These are phyloP conservation scores for Vigna hirtella DNA, from an alignment of 306 rosid genomes.

Conservation along the genomic window DNA sequence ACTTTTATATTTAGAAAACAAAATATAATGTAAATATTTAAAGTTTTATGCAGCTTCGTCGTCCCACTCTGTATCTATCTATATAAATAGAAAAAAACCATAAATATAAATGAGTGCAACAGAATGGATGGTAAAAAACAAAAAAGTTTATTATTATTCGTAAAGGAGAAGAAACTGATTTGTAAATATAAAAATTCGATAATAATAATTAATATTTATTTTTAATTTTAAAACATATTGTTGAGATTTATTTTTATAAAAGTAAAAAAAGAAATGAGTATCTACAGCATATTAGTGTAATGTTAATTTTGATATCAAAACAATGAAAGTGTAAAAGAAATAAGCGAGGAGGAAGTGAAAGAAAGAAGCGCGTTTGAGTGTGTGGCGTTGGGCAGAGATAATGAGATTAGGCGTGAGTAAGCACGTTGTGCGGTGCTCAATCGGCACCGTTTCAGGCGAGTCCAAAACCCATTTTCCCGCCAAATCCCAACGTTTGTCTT, in stretches of 20 bases:
- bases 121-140: not conserved
- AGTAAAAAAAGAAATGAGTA: not conserved
- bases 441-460: conserved; percentile 32
- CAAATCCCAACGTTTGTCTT: conserved; percentile 44
- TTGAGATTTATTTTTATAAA: no score
- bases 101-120: no score
- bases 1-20: not conserved
- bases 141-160: not conserved
- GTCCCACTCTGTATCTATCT: not conserved
- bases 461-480: conserved; percentile 56
- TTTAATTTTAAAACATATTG: not conserved
- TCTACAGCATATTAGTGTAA: not conserved
- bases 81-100: not conserved
- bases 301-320: not conserved
- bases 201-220: not conserved
- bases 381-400: conserved; percentile 42
- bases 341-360: not conserved
- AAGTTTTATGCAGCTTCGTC: not conserved
- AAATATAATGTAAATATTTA: not conserved
- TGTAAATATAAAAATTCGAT: not conserved
- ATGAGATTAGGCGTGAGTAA: conserved; percentile 52
- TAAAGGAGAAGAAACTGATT: not conserved
- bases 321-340: not conserved
- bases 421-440: conserved; percentile 46
- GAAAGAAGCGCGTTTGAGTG: not conserved